Evolutionary conservation across 768 basidiomycete species (phyloP), one percentile per base, ranked within the genome.

Genomic region (Harrya chromipes): DNA sequence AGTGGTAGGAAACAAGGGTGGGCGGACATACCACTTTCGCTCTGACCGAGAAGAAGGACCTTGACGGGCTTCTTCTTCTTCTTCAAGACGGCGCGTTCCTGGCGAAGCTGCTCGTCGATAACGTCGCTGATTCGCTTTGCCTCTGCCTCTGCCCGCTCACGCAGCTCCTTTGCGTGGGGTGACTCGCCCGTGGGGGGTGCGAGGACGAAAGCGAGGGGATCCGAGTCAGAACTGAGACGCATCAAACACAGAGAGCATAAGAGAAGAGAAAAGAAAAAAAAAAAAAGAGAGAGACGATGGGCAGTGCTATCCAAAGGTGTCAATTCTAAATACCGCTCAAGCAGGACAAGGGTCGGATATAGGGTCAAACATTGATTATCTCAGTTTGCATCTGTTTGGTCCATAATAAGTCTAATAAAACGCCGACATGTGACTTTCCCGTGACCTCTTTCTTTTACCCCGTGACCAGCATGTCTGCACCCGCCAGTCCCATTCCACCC

Each of bases 81-180:
- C 70, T 73, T 83, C 48, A 81, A 68, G 1, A 70, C 73, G 13
- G 76, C 74, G 53, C 71, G 76, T 63, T 90, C 88, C 46, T 72
- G 74, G 43, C 79, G 77, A 37, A 91, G 70, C 64, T 81, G 78
- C 46, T 85, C 85, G 72, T 91, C 89, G 51, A 91, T 91, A 52
- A 81, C 77, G 37, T 90, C 85, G 66, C 84, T 81, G 37, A 85
- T 71, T 53, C 74, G 71, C 59, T 78, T 76, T 0, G 85, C 88
- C 49, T 83, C 79, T 0, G 75, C 75, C 66, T 90, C 89, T 5
- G 75, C 76, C 12, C 65, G 69, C 59, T 87, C 80, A 29, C 89
- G 75, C 16, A 68, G 66, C 33, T 72, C 71, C 36, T 78, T 78
- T 52, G 83, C 75, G 21, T 79, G 77, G 1, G 74, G 70, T 0